Conservation (phyloP, 768 basidiomycete genomes). For the Russula lepida region DNA sequence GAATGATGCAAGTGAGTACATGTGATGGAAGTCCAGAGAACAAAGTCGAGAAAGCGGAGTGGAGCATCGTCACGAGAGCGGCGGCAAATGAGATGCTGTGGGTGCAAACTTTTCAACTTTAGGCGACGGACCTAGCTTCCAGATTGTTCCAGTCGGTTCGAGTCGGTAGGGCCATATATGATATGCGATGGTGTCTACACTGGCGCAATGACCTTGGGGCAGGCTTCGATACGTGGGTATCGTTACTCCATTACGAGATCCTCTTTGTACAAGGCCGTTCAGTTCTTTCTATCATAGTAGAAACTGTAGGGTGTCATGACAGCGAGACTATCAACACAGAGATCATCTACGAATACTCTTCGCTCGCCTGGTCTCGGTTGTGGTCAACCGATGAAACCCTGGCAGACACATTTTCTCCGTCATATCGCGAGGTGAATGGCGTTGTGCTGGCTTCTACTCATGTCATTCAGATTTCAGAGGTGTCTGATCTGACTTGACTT, state of each 20-base stretch:
- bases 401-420: not conserved
- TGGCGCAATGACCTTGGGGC: too few species aligned
- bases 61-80: conserved; percentile 7
- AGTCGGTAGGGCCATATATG: too few species aligned
- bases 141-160: too few species aligned
- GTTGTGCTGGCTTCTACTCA: not conserved
- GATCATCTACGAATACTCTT: not conserved
- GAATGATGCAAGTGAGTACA: not conserved
- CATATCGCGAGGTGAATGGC: conserved; percentile 5
- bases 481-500: conserved; percentile 8
- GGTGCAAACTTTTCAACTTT: too few species aligned
- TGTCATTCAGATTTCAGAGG: conserved; percentile 1
- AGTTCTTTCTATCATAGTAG: not conserved
- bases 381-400: conserved; percentile 2
- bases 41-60: not conserved
- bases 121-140: not conserved
- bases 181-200: too few species aligned
- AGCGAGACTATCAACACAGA: not conserved
- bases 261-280: not conserved
- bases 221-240: too few species aligned
- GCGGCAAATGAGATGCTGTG: not conserved
- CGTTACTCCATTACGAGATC: not conserved
- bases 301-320: conserved; percentile 2
- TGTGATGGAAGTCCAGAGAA: not conserved
- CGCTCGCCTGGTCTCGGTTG: conserved; percentile 1